Percentiles rank a stretch among this genome's conserved stretches.
Conservation (phyloP, 2,329 filamentous ascomycete species). For the Penicillium olsonii region DNA sequence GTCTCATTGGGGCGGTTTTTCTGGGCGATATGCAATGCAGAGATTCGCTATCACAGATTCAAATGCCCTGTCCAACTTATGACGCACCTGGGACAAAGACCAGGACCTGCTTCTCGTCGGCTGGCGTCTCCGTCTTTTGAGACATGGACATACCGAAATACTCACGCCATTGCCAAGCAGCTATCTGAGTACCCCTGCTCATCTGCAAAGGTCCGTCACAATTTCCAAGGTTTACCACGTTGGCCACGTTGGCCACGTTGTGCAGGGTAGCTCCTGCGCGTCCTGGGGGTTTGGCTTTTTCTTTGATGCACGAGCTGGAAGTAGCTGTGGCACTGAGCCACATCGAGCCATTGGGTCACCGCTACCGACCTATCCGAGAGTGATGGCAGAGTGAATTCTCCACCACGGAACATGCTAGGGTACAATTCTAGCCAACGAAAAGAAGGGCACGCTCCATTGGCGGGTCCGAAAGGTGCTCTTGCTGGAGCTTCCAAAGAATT, state of each 20-base stretch:
- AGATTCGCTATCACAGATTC: constrained; percentile 21
- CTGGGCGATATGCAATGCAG: constrained; percentile 21
- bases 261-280: constrained; percentile 1
- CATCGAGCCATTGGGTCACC: constrained; percentile 2
- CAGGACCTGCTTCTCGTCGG: neutral
- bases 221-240: neutral
- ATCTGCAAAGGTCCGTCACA: neutral
- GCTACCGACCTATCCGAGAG: constrained; percentile 6
- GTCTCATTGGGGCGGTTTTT: constrained; percentile 9
- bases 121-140: neutral
- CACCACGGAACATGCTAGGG: constrained; percentile 5
- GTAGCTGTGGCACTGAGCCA: neutral
- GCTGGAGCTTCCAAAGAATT: constrained; percentile 3
- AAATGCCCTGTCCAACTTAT: neutral
- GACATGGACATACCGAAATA: neutral
- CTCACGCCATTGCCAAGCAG: neutral
- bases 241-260: neutral
- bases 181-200: neutral
- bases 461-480: neutral
- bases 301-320: neutral
- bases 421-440: constrained; percentile 1
- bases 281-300: neutral
- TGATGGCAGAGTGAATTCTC: constrained; percentile 2
- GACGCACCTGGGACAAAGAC: neutral
- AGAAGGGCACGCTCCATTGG: neutral